phyloP scores from a whole-genome alignment of 345 rosid genomes.

The Euphorbia pulcherrima region DNA sequence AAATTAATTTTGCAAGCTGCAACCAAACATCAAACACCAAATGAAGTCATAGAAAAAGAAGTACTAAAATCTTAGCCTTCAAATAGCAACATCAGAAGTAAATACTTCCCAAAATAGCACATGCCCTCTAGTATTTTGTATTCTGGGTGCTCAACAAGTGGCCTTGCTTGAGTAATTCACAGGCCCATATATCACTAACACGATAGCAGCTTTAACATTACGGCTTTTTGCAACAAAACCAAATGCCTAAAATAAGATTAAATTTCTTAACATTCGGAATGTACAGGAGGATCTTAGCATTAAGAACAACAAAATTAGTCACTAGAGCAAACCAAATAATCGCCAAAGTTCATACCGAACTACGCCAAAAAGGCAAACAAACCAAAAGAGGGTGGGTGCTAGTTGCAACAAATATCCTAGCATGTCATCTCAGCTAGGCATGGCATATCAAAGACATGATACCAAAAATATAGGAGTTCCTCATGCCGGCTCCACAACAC shows the following conservation, averaged over 20 bases:
- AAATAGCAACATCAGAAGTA: too few species aligned
- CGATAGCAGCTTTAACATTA: not conserved
- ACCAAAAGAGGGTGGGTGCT: not conserved
- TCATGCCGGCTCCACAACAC: not conserved
- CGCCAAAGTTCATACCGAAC: not conserved
- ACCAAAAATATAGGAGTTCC: not conserved
- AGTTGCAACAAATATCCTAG: not conserved
- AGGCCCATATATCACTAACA: too few species aligned
- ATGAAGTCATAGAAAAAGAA: too few species aligned
- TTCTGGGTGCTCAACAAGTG: not conserved
- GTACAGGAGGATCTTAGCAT: not conserved
- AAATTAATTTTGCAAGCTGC: too few species aligned
- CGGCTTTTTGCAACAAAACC: too few species aligned
- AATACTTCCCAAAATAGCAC: not conserved
- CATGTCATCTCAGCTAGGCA: not conserved
- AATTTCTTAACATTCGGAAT: not conserved
- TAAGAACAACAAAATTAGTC: not conserved
- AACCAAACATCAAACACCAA: not conserved
- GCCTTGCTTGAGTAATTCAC: not conserved
- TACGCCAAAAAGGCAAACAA: not conserved
- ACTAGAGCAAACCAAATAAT: not conserved
- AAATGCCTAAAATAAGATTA: not conserved
- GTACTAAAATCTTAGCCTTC: too few species aligned
- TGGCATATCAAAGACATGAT: not conserved
- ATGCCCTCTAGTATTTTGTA: not conserved